Base-by-base conservation (phyloP, 441 rosid genomes). In the Omphalea diandra region DNA sequence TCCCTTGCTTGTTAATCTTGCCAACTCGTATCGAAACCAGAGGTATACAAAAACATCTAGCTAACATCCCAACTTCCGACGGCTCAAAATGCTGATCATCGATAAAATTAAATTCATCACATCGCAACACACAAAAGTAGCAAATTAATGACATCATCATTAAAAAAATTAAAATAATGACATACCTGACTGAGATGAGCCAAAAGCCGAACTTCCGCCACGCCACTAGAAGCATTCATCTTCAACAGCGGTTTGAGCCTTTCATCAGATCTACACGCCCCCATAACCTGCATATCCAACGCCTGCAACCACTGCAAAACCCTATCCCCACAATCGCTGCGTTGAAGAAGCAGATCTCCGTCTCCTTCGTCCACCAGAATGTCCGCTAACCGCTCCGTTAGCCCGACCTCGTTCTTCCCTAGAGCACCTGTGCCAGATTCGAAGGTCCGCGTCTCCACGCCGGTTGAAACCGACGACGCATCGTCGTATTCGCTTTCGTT, bases 261-360 rank as follows among this genome's bases (percentile, higher is more conserved):
- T 86, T 94, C 99, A 15, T 94, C 98, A 3, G 86, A 91, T 29
- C 99, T 84, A 80, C 99, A 94, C 36, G 97, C 98, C 18, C 99
- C 99, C 59, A 90, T 70, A 18, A 94, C 90, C 66, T 92, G 99
- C 88, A 90, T 72, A 78, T 94, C 98, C 73, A 94, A 81, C 56
- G 98, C 94, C 67, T 81, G 98, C 11, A 94, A 75, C 99, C 98
- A 94, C 84, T 77, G 82, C 75, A 92, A 59, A 72, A 94, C 88
- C 79, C 84, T 89, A 76, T 87, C 94, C 73, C 86, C 97, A 18
- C 89, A 83, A 75, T 77, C 86, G 75, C 78, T 86, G n/a, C 71
- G 75, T 32, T 88, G 90, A 63, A 88, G 76, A 73, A 94, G 44
- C 85, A 86, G 84, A 72, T 87, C 97, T 40, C 87, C 85, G n/a